phyloP scores from a whole-genome alignment of 805 yeast species.

The Wilhelminamyces savonicus region DNA sequence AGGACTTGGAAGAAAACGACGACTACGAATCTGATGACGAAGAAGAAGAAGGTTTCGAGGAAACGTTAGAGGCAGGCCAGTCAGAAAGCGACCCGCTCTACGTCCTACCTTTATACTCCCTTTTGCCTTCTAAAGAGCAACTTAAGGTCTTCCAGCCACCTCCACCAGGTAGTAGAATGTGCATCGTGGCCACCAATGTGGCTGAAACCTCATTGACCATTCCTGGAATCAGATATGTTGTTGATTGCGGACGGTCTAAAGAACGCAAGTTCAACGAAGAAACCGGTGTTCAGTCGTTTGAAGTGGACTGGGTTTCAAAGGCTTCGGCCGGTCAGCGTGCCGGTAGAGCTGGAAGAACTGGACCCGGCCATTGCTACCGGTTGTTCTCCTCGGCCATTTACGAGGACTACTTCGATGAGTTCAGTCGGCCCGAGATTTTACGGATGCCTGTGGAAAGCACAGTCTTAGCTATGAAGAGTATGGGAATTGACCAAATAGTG shows the following conservation, averaged over 20 bases:
- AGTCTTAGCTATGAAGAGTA: slow-evolving; percentile 91
- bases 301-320: slow-evolving; percentile 85
- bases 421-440: slow-evolving; percentile 82
- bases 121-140: slow-evolving; percentile 91
- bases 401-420: slow-evolving; percentile 78
- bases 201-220: slow-evolving; percentile 97
- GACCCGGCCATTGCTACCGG: slow-evolving; percentile 96
- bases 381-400: slow-evolving; percentile 89
- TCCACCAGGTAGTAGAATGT: slow-evolving; percentile 78
- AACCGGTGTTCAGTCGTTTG: slow-evolving; percentile 89
- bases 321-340: slow-evolving; percentile 95
- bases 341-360: slow-evolving; percentile 98
- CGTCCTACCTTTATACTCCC: slow-evolving; percentile 87
- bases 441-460: slow-evolving; percentile 96
- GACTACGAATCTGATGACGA: slow-evolving; percentile 50
- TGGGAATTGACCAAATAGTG: slow-evolving; percentile 87
- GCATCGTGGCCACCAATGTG: slow-evolving; percentile 94
- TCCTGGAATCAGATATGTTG: slow-evolving; percentile 91
- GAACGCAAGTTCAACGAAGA: slow-evolving; percentile 77
- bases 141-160: slow-evolving; percentile 85
- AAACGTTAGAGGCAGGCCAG: slow-evolving; percentile 63
- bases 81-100: slow-evolving; percentile 72
- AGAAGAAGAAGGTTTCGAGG: slow-evolving; percentile 67
- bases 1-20: slow-evolving; percentile 33
- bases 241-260: slow-evolving; percentile 91